Conservation (phyloP, 805 yeast species). For the Starmerella cellae region DNA sequence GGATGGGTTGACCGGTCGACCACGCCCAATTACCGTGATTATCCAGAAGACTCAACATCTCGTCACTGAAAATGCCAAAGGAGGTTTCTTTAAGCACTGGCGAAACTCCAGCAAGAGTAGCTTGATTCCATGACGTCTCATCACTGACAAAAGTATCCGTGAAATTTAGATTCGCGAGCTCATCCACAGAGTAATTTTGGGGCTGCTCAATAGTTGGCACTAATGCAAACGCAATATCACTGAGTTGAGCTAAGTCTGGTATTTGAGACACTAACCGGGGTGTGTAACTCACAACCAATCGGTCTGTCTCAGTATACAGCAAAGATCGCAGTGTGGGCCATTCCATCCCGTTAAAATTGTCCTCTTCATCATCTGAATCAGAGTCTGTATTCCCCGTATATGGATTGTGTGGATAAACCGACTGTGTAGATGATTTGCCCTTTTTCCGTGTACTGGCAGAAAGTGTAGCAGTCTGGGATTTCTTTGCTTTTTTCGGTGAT, state of each 20-base stretch:
- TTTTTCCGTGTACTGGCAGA: not conserved
- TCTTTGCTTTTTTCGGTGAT: not conserved
- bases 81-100: constrained; percentile 43
- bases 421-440: not conserved
- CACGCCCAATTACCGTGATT: constrained; percentile 55
- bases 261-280: not conserved
- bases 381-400: not conserved
- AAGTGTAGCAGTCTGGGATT: not conserved
- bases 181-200: not conserved
- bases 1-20: constrained; percentile 43
- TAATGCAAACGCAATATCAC: constrained; percentile 7
- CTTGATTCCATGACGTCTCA: constrained; percentile 4
- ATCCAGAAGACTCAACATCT: constrained; percentile 17
- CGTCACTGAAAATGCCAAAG: constrained; percentile 4
- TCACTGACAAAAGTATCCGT: constrained; percentile 9
- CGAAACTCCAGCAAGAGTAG: constrained; percentile 45
- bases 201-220: constrained; percentile 7
- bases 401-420: not conserved
- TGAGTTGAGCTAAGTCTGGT: constrained; percentile 1
- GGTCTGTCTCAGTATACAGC: constrained; percentile 10
- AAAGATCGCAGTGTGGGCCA: constrained; percentile 19
- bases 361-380: not conserved
- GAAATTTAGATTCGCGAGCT: constrained; percentile 9
- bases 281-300: constrained; percentile 12
- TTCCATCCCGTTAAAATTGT: not conserved